Conservation (phyloP, 768 basidiomycete genomes). For the Amanita phalloides region DNA sequence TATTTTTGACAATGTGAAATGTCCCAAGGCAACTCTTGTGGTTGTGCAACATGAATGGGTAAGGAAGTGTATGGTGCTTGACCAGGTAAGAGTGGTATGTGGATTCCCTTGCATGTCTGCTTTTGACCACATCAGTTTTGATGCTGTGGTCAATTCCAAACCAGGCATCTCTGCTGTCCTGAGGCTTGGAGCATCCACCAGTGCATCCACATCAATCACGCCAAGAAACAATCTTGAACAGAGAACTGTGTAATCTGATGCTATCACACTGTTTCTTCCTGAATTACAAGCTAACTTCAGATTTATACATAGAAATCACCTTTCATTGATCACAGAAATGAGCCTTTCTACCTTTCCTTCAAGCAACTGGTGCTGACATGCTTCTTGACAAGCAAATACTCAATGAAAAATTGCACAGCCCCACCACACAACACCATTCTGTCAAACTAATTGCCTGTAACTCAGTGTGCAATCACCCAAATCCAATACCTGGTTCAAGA, state of each 20-base stretch:
- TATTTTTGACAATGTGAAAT: neutral
- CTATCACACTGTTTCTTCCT: too few relatives aligned
- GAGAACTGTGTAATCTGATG: too few relatives aligned
- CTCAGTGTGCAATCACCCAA: neutral
- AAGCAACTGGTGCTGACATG: neutral
- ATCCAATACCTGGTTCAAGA: neutral
- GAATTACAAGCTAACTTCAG: neutral
- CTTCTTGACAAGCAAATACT: neutral
- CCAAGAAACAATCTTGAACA: too few relatives aligned
- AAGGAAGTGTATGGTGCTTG: conserved; percentile 5
- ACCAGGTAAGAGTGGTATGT: conserved; percentile 3
- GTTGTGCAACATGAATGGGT: conserved; percentile 10
- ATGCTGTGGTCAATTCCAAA: too few relatives aligned
- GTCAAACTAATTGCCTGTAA: neutral
- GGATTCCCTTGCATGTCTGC: conserved; percentile 2
- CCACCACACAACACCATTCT: neutral
- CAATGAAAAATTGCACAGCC: neutral
- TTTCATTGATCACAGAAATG: neutral
- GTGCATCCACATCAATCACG: neutral
- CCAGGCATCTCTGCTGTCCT: too few relatives aligned
- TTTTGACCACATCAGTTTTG: too few relatives aligned
- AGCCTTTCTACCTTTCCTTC: neutral
- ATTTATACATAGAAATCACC: too few relatives aligned
- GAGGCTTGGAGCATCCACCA: too few relatives aligned
- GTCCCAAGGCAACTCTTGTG: conserved; percentile 6